Base-by-base conservation (phyloP, 192 early-diverging fungal species). In the Podila clonocystis region DNA sequence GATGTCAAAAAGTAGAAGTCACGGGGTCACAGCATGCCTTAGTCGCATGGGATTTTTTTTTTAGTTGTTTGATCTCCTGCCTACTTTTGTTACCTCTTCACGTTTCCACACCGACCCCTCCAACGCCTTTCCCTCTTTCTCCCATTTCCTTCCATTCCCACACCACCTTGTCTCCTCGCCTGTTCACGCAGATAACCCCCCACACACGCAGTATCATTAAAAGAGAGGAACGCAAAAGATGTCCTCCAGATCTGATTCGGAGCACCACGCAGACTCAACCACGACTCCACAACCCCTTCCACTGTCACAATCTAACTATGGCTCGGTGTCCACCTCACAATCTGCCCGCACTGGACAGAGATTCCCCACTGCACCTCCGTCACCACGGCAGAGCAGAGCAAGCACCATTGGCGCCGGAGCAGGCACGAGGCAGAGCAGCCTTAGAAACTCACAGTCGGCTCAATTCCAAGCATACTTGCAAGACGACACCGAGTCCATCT, bases 401-500 rank as follows among this genome's bases (percentile, higher is more conserved):
- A 55, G 52, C 52, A 55, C 52, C 52, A 55, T 30, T 22, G 70
- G 36, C 0, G 30, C 41, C n/a, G 65, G 66, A 1, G 29, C 50
- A 7, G 65, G 65, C 9, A 33, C 50, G 52, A 65, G 34, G 38
- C 52, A 55, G 22, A 19, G 30, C 20, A 33, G 34, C 13, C 48
- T 30, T 0, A 30, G 34, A 12, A 30, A 17, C 50, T 55, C 52
- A 17, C 20, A 6, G 4, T 55, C 52, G 24, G n/a, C 24, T 22
- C 52, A 55, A 55, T 24, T 55, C 52, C 52, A 55, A 22, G 22
- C 52, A 55, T 17, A 26, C 20, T 55, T 57, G 5, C 22, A 31
- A 6, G 13, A 48, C 26, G 68, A 70, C 49, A 62, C 45, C 29
- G 30, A 13, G 4, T 80, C 77, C 4, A 48, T 73, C 17, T 67